Conservation (phyloP, 441 rosid species). For the Raphanus hybrid region DNA sequence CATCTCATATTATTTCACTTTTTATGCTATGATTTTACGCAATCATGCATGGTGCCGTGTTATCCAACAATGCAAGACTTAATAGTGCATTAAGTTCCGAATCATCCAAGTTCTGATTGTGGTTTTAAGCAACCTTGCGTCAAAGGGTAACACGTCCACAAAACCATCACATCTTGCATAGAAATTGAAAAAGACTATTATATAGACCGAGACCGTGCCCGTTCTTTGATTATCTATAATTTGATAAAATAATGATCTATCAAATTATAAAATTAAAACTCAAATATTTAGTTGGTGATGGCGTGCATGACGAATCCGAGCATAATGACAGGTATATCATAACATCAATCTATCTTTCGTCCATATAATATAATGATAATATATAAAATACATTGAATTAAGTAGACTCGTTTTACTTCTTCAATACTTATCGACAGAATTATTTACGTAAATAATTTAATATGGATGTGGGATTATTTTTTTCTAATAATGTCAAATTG, state of each 20-base stretch:
- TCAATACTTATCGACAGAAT: background rate
- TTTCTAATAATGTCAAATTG: too few species aligned
- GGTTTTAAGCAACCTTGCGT: slow-evolving; percentile 8
- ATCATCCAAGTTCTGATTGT: background rate
- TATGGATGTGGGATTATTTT: background rate
- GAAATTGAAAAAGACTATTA: background rate
- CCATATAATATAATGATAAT: too few species aligned
- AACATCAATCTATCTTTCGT: background rate
- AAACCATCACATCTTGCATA: slow-evolving; percentile 16
- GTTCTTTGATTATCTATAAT: background rate
- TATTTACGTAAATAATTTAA: slow-evolving; percentile 10
- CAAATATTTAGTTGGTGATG: slow-evolving; percentile 23
- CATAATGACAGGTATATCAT: slow-evolving; percentile 27
- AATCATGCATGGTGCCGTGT: slow-evolving; percentile 5
- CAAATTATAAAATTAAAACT: background rate
- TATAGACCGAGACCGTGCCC: slow-evolving; percentile 6
- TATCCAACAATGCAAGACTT: background rate
- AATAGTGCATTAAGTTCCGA: background rate
- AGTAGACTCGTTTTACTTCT: slow-evolving; percentile 14
- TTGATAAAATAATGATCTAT: background rate
- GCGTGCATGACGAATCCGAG: slow-evolving; percentile 31
- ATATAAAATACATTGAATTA: background rate
- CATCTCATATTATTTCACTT: too few species aligned
- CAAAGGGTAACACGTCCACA: slow-evolving; percentile 5
- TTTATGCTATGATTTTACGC: background rate